These are phyloP conservation scores for Fraxinus sp. DNA, from an alignment of 305 asterid species.

Conservation along the genomic window DNA sequence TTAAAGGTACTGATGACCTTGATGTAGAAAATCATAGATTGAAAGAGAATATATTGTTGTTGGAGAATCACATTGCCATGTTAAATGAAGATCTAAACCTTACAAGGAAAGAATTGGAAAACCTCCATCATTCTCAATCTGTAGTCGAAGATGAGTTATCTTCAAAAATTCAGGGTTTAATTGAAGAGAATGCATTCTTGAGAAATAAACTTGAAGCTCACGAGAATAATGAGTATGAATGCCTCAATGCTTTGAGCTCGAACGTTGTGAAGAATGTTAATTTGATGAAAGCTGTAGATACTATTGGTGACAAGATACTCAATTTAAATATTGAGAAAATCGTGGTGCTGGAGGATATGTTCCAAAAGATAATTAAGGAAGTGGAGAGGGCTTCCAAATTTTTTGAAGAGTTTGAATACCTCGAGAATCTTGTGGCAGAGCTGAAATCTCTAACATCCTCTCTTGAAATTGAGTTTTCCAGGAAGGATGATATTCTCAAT, in stretches of 20 bases:
- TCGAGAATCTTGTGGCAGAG: slow-evolving; percentile 59
- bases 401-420: slow-evolving; percentile 48
- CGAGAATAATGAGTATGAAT: slow-evolving; percentile 35
- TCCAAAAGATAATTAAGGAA: slow-evolving; percentile 43
- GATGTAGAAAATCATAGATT: slow-evolving; percentile 39
- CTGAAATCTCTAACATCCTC: slow-evolving; percentile 48
- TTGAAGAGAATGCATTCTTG: slow-evolving; percentile 45
- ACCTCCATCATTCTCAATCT: slow-evolving; percentile 40
- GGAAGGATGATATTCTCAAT: slow-evolving; percentile 85
- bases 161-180: slow-evolving; percentile 40
- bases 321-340: slow-evolving; percentile 36
- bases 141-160: slow-evolving; percentile 36
- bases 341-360: slow-evolving; percentile 36
- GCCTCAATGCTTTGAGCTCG: slow-evolving; percentile 37
- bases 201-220: slow-evolving; percentile 46
- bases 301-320: slow-evolving; percentile 36
- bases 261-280: slow-evolving; percentile 32
- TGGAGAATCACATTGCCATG: slow-evolving; percentile 41
- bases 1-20: slow-evolving; percentile 23
- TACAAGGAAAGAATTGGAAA: slow-evolving; percentile 33
- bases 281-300: slow-evolving; percentile 36
- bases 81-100: slow-evolving; percentile 48
- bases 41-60: slow-evolving; percentile 28
- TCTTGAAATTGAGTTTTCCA: slow-evolving; percentile 54
- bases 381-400: slow-evolving; percentile 39